These are phyloP conservation scores for Erodium trifolium DNA, from an alignment of 441 rosid species.

Conservation along the genomic window DNA sequence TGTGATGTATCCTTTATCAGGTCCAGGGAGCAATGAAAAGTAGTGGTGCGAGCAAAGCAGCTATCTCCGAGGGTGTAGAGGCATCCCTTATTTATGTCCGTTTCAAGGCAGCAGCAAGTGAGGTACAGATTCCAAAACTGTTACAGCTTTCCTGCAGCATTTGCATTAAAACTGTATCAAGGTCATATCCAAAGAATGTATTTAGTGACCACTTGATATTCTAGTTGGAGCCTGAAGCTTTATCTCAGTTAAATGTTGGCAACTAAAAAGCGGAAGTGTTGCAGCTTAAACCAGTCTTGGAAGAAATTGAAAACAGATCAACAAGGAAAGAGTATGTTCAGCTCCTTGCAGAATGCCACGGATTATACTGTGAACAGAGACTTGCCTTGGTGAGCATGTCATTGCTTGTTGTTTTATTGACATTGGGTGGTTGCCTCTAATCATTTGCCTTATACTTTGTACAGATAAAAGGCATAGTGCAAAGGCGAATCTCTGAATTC, in stretches of 20 bases:
- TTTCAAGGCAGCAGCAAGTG: slow-evolving; percentile 92
- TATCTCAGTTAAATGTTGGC: slow-evolving; percentile 3
- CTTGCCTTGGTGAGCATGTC: slow-evolving; percentile 69
- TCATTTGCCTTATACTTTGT: slow-evolving; percentile 19
- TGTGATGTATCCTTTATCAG: slow-evolving; percentile 32
- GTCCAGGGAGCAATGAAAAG: slow-evolving; percentile 77
- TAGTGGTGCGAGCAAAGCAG: slow-evolving; percentile 53
- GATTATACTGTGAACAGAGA: slow-evolving; percentile 84
- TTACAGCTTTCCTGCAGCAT: slow-evolving; percentile 6
- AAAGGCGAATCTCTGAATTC: slow-evolving; percentile 82
- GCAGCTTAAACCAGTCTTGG: slow-evolving; percentile 87
- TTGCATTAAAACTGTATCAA: not conserved
- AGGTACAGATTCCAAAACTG: slow-evolving; percentile 36
- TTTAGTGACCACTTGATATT: not conserved
- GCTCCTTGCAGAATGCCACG: slow-evolving; percentile 87
- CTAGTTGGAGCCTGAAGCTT: not conserved
- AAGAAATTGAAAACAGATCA: slow-evolving; percentile 88
- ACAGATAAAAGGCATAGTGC: slow-evolving; percentile 85
- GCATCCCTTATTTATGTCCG: slow-evolving; percentile 90
- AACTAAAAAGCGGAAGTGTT: slow-evolving; percentile 22
- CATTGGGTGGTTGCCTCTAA: slow-evolving; percentile 19
- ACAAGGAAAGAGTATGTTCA: slow-evolving; percentile 83
- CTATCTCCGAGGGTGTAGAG: slow-evolving; percentile 91
- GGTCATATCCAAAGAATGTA: not conserved
- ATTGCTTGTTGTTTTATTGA: slow-evolving; percentile 14